Percentiles rank a stretch among this genome's conserved stretches.
phyloP scores from a whole-genome alignment of 768 basidiomycete genomes.

The Aureoboletus auriporus region DNA sequence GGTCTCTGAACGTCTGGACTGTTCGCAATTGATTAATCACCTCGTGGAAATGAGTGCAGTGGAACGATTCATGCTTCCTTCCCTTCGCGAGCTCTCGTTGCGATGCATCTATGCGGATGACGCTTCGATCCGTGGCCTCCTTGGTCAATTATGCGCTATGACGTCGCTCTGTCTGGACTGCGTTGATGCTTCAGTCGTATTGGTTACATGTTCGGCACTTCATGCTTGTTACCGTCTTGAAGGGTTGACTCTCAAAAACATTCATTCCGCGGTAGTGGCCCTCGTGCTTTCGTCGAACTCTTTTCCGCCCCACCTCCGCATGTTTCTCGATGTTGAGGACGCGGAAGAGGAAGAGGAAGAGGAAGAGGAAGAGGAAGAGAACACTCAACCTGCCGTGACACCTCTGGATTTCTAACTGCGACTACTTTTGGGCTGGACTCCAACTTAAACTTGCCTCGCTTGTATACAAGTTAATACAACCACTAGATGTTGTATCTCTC shows the following conservation, averaged over 20 bases:
- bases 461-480: no score
- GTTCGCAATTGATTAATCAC: conserved; percentile 34
- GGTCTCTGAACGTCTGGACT: conserved; percentile 32
- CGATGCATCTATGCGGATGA: conserved; percentile 5
- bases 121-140: conserved; percentile 2
- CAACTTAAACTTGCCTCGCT: neutral
- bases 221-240: conserved; percentile 3
- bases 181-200: conserved; percentile 1
- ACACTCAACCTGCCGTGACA: neutral
- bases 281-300: conserved; percentile 2
- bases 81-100: conserved; percentile 8
- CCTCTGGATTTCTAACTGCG: neutral
- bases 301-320: conserved; percentile 8
- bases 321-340: conserved; percentile 16
- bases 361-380: neutral
- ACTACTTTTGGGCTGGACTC: neutral
- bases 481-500: neutral
- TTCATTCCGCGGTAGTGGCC: neutral
- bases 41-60: conserved; percentile 16
- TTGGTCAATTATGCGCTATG: conserved; percentile 2
- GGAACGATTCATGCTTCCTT: conserved; percentile 1
- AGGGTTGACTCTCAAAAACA: conserved; percentile 11
- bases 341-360: neutral
- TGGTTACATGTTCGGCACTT: conserved; percentile 5
- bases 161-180: conserved; percentile 8